These are phyloP conservation scores for Pseudonitzschia delicatissima DNA, from an alignment of 108 stramenopile species.

Conservation along the genomic window DNA sequence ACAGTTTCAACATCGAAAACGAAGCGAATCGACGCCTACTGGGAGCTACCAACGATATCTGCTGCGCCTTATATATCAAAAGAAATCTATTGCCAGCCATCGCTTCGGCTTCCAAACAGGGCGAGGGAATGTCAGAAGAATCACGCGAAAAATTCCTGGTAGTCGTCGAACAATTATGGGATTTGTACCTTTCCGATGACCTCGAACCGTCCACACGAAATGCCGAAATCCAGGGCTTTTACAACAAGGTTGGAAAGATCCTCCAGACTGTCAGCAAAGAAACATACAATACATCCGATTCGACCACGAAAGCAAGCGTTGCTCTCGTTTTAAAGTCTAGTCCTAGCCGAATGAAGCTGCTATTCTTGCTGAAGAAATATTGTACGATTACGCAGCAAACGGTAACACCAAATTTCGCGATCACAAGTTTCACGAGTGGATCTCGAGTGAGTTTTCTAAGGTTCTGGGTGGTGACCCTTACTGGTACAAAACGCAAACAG, in stretches of 20 bases:
- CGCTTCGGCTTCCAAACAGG: slow-evolving; percentile 9
- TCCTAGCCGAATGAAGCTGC: slow-evolving; percentile 23
- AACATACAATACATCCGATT: slow-evolving; percentile 5
- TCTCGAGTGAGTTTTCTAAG: slow-evolving; percentile 54
- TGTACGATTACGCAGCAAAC: slow-evolving; percentile 65
- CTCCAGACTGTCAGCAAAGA: background rate
- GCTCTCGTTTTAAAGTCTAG: slow-evolving; percentile 28
- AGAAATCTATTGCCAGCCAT: slow-evolving; percentile 47
- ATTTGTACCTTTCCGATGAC: slow-evolving; percentile 48
- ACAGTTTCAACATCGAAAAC: slow-evolving; percentile 40
- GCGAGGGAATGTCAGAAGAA: slow-evolving; percentile 6
- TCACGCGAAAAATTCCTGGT: slow-evolving; percentile 27
- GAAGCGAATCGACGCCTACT: slow-evolving; percentile 43
- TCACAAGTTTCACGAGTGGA: slow-evolving; percentile 79
- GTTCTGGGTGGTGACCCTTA: slow-evolving; percentile 17
- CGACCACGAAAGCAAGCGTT: slow-evolving; percentile 8
- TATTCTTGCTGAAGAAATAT: slow-evolving; percentile 49
- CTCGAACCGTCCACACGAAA: slow-evolving; percentile 22
- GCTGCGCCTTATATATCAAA: slow-evolving; percentile 64
- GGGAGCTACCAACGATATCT: slow-evolving; percentile 58
- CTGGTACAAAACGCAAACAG: slow-evolving; percentile 24
- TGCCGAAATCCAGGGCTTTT: slow-evolving; percentile 17
- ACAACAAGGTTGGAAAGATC: slow-evolving; percentile 14
- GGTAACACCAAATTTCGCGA: slow-evolving; percentile 61
- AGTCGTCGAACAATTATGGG: slow-evolving; percentile 58